Evolutionary conservation across 768 basidiomycete species (phyloP).

Genomic region (Mrakia gelida): DNA sequence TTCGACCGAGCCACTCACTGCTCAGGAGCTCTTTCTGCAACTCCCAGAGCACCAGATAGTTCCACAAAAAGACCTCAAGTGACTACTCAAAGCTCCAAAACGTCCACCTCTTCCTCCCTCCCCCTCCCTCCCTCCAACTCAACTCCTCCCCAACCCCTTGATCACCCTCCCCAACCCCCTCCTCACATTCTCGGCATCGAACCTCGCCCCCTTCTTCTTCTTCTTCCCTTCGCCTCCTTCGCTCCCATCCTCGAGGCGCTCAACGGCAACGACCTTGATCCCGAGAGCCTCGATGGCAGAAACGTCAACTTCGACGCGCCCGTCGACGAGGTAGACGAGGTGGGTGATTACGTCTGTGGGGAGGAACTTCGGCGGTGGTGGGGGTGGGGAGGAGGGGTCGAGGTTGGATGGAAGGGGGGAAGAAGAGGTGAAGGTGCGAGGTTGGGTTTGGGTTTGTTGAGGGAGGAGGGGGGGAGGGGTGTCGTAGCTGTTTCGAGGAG

Average conservation of each 20-base stretch:
- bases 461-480: not conserved
- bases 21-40: no score
- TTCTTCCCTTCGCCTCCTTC: not conserved
- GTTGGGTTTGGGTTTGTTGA: not conserved
- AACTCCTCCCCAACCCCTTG: not conserved
- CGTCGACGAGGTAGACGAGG: constrained; percentile 12
- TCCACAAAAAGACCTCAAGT: no score
- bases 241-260: not conserved
- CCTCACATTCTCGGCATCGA: not conserved
- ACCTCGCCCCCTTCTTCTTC: not conserved
- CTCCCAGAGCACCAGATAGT: no score
- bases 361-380: not conserved
- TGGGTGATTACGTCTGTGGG: constrained; percentile 1
- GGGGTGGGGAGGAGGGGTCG: not conserved
- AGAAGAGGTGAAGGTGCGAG: not conserved
- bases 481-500: not conserved
- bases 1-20: no score
- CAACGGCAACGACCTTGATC: constrained; percentile 12
- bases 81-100: no score
- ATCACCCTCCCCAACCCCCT: constrained; percentile 7
- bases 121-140: not conserved
- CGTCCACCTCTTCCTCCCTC: not conserved
- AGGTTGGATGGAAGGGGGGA: not conserved
- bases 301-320: not conserved
- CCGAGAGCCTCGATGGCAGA: constrained; percentile 12